phyloP scores from a whole-genome alignment of 495 filamentous ascomycete genomes.

The Hyaloscypha bicolor region DNA sequence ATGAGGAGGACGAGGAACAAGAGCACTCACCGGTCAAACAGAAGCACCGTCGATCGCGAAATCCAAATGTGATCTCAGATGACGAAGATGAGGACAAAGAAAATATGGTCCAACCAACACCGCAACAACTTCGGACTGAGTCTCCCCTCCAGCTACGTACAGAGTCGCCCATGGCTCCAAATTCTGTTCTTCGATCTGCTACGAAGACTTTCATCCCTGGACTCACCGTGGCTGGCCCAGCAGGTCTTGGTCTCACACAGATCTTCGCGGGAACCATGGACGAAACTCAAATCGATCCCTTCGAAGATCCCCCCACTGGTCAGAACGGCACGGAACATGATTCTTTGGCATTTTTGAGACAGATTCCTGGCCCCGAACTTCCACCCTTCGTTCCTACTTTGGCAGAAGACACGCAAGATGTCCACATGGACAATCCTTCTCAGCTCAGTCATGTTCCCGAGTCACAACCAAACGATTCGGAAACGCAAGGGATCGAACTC shows the following conservation, averaged over 20 bases:
- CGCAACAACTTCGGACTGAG: constrained; percentile 45
- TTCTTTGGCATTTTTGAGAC: constrained; percentile 51
- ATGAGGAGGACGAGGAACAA: constrained; percentile 30
- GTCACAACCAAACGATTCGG: constrained; percentile 36
- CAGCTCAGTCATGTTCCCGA: constrained; percentile 34
- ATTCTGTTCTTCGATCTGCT: constrained; percentile 57
- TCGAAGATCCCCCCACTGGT: neutral
- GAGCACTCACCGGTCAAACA: constrained; percentile 29
- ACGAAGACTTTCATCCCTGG: constrained; percentile 63
- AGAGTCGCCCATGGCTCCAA: constrained; percentile 49
- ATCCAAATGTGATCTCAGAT: constrained; percentile 51
- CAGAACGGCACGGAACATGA: constrained; percentile 37
- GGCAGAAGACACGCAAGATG: constrained; percentile 53
- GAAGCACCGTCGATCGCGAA: constrained; percentile 38
- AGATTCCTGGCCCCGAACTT: constrained; percentile 55
- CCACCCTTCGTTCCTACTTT: constrained; percentile 46
- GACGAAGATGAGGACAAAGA: constrained; percentile 75
- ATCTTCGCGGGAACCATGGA: constrained; percentile 93
- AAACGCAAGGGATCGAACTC: constrained; percentile 51
- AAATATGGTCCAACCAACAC: constrained; percentile 53
- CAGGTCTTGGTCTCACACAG: constrained; percentile 78
- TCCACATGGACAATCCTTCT: constrained; percentile 68
- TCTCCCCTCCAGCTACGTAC: constrained; percentile 34
- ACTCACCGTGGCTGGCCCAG: constrained; percentile 55
- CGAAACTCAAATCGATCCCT: constrained; percentile 41